Percentiles rank a stretch among this genome's conserved stretches.
Evolutionary conservation across 345 rosid genomes (phyloP).

Genomic region (Citrus hindsii): DNA sequence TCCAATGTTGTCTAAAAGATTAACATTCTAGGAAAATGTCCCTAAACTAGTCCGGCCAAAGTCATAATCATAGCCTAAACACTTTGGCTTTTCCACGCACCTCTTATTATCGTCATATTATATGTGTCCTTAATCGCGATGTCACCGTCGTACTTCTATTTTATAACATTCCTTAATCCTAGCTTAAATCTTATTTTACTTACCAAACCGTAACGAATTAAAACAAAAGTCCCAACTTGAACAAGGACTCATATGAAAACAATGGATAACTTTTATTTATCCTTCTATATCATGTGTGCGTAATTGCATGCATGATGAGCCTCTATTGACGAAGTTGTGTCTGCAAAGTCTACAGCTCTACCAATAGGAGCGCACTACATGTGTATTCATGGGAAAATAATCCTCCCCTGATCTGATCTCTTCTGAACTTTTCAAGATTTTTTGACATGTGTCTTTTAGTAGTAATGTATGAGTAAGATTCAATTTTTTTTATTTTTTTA

Average conservation of each 20-base stretch:
- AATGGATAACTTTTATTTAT: too few relatives aligned
- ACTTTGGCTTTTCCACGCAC: conserved; percentile 15
- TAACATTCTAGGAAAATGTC: background rate
- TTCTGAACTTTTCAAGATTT: too few relatives aligned
- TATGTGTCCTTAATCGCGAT: conserved; percentile 22
- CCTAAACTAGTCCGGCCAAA: conserved; percentile 17
- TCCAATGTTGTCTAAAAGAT: background rate
- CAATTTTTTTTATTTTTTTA: too few relatives aligned
- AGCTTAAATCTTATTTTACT: conserved; percentile 4
- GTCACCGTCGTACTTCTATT: conserved; percentile 21
- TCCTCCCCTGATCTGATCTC: fast-evolving
- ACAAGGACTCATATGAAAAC: background rate
- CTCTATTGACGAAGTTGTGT: too few relatives aligned
- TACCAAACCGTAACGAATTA: background rate
- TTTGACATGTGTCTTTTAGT: too few relatives aligned
- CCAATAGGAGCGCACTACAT: too few relatives aligned
- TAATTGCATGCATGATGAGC: background rate
- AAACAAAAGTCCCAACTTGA: background rate
- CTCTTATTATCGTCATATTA: conserved; percentile 15
- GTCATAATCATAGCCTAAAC: conserved; percentile 26
- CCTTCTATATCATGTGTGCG: too few relatives aligned
- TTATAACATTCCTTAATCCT: conserved; percentile 17
- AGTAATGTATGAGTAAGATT: too few relatives aligned
- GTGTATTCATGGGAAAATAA: too few relatives aligned
- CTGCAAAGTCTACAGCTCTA: too few relatives aligned